These are phyloP conservation scores for Kuraishia hungarica DNA, from an alignment of 805 yeast species.

Conservation along the genomic window DNA sequence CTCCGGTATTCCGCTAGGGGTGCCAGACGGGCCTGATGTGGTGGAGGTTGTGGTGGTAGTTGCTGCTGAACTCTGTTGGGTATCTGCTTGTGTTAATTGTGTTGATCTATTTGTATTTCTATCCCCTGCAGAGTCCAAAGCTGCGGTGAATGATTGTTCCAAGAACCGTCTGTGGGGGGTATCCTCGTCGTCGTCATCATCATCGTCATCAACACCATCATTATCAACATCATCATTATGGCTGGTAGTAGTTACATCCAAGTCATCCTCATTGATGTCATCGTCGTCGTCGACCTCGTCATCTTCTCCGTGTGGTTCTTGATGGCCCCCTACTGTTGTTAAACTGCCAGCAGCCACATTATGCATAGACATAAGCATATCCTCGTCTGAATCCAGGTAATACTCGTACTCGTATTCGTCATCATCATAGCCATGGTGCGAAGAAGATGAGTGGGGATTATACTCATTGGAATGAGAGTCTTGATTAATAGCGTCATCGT, in stretches of 20 bases:
- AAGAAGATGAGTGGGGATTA: slow-evolving; percentile 6
- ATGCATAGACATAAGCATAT: slow-evolving; percentile 9
- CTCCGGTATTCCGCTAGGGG: neutral
- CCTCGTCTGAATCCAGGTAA: slow-evolving; percentile 12
- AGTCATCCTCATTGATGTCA: slow-evolving; percentile 8
- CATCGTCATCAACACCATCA: slow-evolving; percentile 7
- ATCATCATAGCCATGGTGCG: slow-evolving; percentile 15
- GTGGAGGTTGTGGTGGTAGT: too few species aligned
- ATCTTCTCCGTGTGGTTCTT: too few species aligned
- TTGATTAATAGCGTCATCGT: too few species aligned
- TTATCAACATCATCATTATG: slow-evolving; percentile 9
- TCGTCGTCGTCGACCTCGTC: slow-evolving; percentile 8
- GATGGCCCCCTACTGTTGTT: neutral
- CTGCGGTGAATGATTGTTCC: neutral
- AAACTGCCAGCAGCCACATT: slow-evolving; percentile 2
- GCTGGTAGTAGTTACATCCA: too few species aligned
- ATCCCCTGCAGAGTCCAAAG: neutral
- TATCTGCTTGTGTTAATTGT: too few species aligned
- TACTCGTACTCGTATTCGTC: slow-evolving; percentile 15
- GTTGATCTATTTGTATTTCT: too few species aligned
- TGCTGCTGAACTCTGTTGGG: too few species aligned
- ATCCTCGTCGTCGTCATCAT: slow-evolving; percentile 5
- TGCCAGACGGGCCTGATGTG: neutral
- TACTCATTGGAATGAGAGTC: too few species aligned
- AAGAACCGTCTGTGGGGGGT: neutral